Evolutionary conservation across 2,329 filamentous ascomycete genomes (phyloP).

Genomic region (Microcyclospora tardicrescens): DNA sequence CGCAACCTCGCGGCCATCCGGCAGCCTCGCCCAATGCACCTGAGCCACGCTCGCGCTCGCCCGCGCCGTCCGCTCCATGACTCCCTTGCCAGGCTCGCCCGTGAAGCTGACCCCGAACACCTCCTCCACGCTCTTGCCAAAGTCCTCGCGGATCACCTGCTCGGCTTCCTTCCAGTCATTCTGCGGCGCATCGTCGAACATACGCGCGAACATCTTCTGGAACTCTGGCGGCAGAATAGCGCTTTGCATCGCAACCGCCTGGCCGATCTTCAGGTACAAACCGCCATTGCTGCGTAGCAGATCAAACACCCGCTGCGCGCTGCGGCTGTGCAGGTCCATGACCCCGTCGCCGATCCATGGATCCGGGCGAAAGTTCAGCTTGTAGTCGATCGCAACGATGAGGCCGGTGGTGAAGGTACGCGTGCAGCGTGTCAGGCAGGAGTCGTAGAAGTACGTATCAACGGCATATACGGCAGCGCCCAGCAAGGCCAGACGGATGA

Average conservation of each 20-base stretch:
- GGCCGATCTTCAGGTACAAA: conserved; percentile 91
- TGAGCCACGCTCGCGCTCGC: conserved; percentile 89
- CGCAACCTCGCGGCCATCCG: conserved; percentile 81
- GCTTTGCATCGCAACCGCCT: conserved; percentile 97
- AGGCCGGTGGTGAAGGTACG: conserved; percentile 72
- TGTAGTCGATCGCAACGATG: conserved; percentile 81
- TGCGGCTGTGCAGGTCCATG: conserved; percentile 66
- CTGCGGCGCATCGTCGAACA: conserved; percentile 97
- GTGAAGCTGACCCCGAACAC: conserved; percentile 80
- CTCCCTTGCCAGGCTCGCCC: conserved; percentile 38
- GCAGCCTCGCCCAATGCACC: conserved; percentile 82
- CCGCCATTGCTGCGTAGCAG: conserved; percentile 79
- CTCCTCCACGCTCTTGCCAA: conserved; percentile 70
- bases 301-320: conserved; percentile 69
- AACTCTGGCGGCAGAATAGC: conserved; percentile 88
- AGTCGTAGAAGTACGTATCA: conserved; percentile 66
- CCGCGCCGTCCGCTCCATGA: conserved; percentile 59
- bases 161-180: conserved; percentile 79
- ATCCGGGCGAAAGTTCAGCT: conserved; percentile 80
- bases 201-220: conserved; percentile 85
- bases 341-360: conserved; percentile 63
- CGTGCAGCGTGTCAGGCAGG: conserved; percentile 62
- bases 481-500: conserved; percentile 48
- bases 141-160: conserved; percentile 75
- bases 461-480: conserved; percentile 51